These are phyloP conservation scores for Candida wancherniae DNA, from an alignment of 805 yeast species.

Conservation along the genomic window DNA sequence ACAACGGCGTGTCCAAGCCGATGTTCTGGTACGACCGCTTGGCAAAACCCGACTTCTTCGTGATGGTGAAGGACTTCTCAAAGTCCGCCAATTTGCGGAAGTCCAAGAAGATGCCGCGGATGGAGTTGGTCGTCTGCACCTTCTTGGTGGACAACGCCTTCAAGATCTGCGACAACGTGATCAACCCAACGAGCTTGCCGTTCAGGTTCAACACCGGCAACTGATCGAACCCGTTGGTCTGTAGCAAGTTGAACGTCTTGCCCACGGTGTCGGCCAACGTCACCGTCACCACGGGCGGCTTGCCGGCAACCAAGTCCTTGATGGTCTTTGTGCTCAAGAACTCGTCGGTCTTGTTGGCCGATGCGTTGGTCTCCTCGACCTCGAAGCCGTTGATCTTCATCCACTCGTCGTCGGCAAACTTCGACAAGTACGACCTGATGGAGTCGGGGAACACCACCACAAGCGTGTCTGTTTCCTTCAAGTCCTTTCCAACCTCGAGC, in stretches of 20 bases:
- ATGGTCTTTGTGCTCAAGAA: slow-evolving; percentile 45
- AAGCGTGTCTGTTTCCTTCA: slow-evolving; percentile 67
- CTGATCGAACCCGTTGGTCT: slow-evolving; percentile 78
- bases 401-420: slow-evolving; percentile 91
- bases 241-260: slow-evolving; percentile 64
- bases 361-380: slow-evolving; percentile 47
- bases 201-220: slow-evolving; percentile 63
- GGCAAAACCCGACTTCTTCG: slow-evolving; percentile 50
- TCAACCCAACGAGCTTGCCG: slow-evolving; percentile 67
- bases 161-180: slow-evolving; percentile 69
- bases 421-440: slow-evolving; percentile 78
- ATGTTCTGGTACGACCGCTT: slow-evolving; percentile 65
- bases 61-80: slow-evolving; percentile 58
- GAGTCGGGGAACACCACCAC: slow-evolving; percentile 86
- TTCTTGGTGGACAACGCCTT: slow-evolving; percentile 60
- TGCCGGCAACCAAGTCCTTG: slow-evolving; percentile 53
- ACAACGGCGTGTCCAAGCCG: slow-evolving; percentile 58
- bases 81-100: slow-evolving; percentile 68
- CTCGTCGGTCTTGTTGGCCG: slow-evolving; percentile 39
- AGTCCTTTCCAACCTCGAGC: slow-evolving; percentile 58
- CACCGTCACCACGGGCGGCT: slow-evolving; percentile 79
- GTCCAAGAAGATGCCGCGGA: slow-evolving; percentile 60
- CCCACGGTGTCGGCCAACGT: slow-evolving; percentile 53
- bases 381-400: slow-evolving; percentile 69
- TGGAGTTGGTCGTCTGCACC: slow-evolving; percentile 51